Percentiles rank a stretch among this genome's conserved stretches.
phyloP scores from a whole-genome alignment of 306 rosid genomes.

The Cicer arietinum region DNA sequence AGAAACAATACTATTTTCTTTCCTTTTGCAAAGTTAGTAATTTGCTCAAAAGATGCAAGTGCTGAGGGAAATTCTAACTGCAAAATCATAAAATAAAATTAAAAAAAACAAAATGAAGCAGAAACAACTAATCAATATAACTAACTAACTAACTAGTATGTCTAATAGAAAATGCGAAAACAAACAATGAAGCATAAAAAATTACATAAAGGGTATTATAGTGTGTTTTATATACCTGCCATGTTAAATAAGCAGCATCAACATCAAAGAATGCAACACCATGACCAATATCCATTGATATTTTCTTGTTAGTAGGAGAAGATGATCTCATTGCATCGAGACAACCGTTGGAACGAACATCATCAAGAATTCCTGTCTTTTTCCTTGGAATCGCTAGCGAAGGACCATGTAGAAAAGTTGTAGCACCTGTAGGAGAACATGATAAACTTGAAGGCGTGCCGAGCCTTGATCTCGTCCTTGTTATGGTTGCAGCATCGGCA shows the following conservation, averaged over 20 bases:
- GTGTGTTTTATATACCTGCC: conserved; percentile 75
- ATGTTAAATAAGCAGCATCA: conserved; percentile 63
- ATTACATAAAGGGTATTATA: conserved; percentile 9
- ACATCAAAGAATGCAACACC: conserved; percentile 62
- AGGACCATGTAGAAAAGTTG: conserved; percentile 58
- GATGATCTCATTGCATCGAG: conserved; percentile 97
- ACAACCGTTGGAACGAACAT: conserved; percentile 77
- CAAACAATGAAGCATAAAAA: conserved; percentile 7
- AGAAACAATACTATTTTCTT: conserved; percentile 90
- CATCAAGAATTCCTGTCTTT: conserved; percentile 81
- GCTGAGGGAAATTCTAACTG: conserved; percentile 94
- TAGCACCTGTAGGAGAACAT: conserved; percentile 62
- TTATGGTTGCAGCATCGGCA: conserved; percentile 73
- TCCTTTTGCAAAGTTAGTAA: conserved; percentile 68
- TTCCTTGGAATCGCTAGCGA: conserved; percentile 72
- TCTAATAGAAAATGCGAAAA: conserved; percentile 27
- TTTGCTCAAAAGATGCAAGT: conserved; percentile 77
- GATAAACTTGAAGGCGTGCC: conserved; percentile 62
- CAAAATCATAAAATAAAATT: conserved; percentile 24
- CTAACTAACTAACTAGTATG: no score
- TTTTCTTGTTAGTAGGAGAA: conserved; percentile 83
- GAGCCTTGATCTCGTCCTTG: conserved; percentile 82
- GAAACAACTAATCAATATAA: no score
- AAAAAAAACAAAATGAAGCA: neutral
- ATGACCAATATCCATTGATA: conserved; percentile 57